phyloP scores from a whole-genome alignment of 2,329 filamentous ascomycete genomes.

The Pyricularia pennisetigena region DNA sequence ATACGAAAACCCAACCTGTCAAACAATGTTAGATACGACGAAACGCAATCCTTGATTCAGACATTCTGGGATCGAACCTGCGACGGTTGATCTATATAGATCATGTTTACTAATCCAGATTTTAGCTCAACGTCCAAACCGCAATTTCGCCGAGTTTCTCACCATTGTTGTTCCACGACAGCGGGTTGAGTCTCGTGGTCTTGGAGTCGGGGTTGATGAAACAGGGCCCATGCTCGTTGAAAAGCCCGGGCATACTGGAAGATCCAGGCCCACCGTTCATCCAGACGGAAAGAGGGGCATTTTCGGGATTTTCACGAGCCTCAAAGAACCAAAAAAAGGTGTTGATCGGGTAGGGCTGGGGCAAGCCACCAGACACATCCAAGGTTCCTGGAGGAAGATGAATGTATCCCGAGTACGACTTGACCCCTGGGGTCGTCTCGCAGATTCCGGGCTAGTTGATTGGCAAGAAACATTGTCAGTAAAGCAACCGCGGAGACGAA shows the following conservation, averaged over 20 bases:
- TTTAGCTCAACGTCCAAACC: background rate
- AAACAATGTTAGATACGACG: conserved; percentile 50
- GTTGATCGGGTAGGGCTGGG: conserved; percentile 30
- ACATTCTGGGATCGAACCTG: conserved; percentile 26
- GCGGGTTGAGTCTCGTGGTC: conserved; percentile 37
- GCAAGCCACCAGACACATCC: conserved; percentile 9
- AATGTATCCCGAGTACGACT: conserved; percentile 48
- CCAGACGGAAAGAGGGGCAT: conserved; percentile 40
- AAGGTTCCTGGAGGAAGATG: conserved; percentile 38
- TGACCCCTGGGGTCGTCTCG: conserved; percentile 45
- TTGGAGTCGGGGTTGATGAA: conserved; percentile 36
- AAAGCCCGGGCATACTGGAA: conserved; percentile 40
- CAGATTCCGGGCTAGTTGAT: conserved; percentile 33
- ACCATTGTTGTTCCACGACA: conserved; percentile 46
- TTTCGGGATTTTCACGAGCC: conserved; percentile 18
- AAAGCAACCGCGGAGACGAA: background rate
- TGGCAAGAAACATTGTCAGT: background rate
- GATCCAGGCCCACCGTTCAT: conserved; percentile 50
- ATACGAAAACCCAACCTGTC: conserved; percentile 60
- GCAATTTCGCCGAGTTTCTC: background rate
- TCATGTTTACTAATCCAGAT: conserved; percentile 35
- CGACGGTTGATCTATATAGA: conserved; percentile 59
- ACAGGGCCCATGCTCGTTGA: conserved; percentile 44
- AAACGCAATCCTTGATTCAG: too few species aligned
- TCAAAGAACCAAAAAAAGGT: conserved; percentile 35